Evolutionary conservation across 2,329 filamentous ascomycete genomes (phyloP), one percentile per base, ranked within the genome.

Genomic region (Aspergillus ibericus): DNA sequence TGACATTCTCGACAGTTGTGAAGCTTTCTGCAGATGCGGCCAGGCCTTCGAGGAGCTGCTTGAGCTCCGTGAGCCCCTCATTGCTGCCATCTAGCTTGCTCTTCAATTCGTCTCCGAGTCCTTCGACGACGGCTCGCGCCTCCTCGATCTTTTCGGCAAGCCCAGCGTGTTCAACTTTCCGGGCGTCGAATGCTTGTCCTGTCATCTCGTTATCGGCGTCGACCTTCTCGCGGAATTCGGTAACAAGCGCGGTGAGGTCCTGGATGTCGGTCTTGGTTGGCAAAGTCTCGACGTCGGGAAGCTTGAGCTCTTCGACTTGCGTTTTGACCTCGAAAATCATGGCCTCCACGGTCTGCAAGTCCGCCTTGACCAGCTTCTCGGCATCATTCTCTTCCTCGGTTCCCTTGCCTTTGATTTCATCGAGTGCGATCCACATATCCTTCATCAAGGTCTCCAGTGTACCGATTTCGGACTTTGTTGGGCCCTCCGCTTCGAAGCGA

Each of bases 291-390:
- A 90, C 80, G 67, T 95, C 88, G 1, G 89, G 86, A 55, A 89
- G 82, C 34, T 86, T 82, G 68, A 95, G 84, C 55, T 89, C 86
- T 46, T 92, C 89, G 8, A 97, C 81, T 27, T 88, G 85, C 4
- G 83, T 81, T 77, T 96, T 96, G 74, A 96, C 88, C 63, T 96
- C 92, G n/a, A 90, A 85, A 32, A 92, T 90, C 42, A 93, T 83
- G 0, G 91, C 83, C 63, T 92, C 90, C 7, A 98, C 84, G 1
- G 90, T 85, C 63, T 95, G 90, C 4, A 96, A 81, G 66, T 97
- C 91, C 0, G 87, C 85, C 77, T 96, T 96, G 51, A 87, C 89
- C 22, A 93, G 83, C 66, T 85, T 87, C 36, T 90, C 87, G 1
- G 73, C 69, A 10, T 77, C 74, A 2, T 81, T 78, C n/a, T 80